These are phyloP conservation scores for Cucumis hystrix DNA, from an alignment of 306 rosid genomes.

Conservation along the genomic window DNA sequence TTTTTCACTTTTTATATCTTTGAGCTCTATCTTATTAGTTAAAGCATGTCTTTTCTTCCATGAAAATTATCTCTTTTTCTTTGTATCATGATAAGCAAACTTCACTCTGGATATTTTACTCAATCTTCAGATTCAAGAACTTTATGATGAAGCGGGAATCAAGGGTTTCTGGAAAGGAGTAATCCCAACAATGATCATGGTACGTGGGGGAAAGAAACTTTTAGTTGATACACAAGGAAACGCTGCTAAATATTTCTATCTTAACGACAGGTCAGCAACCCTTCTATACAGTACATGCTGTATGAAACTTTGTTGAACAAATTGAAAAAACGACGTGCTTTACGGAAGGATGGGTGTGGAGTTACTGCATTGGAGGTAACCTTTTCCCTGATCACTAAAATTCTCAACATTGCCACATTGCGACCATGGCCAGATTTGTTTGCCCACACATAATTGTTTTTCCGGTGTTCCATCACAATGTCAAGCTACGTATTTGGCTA, in stretches of 20 bases:
- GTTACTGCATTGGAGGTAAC: slow-evolving; percentile 74
- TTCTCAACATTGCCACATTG: neutral
- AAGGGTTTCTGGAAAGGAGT: slow-evolving; percentile 93
- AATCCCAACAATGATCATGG: slow-evolving; percentile 83
- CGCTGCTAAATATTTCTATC: slow-evolving; percentile 26
- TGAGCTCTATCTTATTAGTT: neutral
- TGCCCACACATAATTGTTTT: neutral
- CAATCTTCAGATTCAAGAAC: slow-evolving; percentile 57
- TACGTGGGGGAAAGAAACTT: slow-evolving; percentile 32
- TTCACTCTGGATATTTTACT: neutral
- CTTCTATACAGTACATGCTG: slow-evolving; percentile 95
- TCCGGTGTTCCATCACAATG: neutral
- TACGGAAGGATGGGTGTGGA: slow-evolving; percentile 24
- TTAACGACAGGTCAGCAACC: slow-evolving; percentile 78
- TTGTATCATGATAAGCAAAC: neutral
- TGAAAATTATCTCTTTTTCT: neutral
- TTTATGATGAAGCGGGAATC: slow-evolving; percentile 69
- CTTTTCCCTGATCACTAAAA: slow-evolving; percentile 6
- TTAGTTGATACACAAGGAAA: slow-evolving; percentile 8
- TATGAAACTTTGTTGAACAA: slow-evolving; percentile 71
- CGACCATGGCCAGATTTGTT: neutral
- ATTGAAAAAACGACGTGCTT: slow-evolving; percentile 48
- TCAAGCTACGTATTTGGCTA: slow-evolving; percentile 17
- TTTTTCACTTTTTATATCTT: neutral
- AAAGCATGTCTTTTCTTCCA: neutral